These are phyloP conservation scores for Fraxinus dipetala DNA, from an alignment of 305 asterid species.

Conservation along the genomic window DNA sequence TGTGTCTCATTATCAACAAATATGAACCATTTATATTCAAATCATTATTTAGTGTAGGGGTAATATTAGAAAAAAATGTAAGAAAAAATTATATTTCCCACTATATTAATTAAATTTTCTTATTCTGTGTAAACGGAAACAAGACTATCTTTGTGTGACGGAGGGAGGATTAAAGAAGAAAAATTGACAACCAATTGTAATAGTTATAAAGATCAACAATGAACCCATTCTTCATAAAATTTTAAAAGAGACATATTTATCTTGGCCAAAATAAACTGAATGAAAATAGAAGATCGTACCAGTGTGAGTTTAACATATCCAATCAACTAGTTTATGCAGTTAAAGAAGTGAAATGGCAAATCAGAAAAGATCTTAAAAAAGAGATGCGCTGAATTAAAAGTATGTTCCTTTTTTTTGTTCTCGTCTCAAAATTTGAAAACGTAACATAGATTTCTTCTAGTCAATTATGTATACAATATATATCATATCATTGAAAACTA, in stretches of 20 bases:
- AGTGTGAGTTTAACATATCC: not conserved
- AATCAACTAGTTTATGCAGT: not conserved
- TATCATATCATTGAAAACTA: not conserved
- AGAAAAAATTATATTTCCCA: no score
- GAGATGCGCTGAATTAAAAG: not conserved
- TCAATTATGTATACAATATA: slow-evolving; percentile 6
- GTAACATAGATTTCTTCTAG: not conserved
- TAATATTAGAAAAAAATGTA: no score
- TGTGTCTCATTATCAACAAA: not conserved
- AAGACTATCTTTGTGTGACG: not conserved
- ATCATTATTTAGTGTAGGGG: not conserved
- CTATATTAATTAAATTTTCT: not conserved
- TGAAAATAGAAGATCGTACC: not conserved
- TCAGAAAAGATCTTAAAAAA: not conserved
- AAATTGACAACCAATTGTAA: not conserved
- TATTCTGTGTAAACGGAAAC: not conserved
- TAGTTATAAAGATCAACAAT: not conserved
- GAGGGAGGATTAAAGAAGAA: not conserved
- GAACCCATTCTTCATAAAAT: not conserved
- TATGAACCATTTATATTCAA: not conserved
- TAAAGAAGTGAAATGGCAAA: slow-evolving; percentile 1
- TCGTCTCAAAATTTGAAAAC: slow-evolving; percentile 1
- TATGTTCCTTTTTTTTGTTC: not conserved
- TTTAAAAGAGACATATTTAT: not conserved
- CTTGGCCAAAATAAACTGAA: not conserved